phyloP scores from a whole-genome alignment of 306 rosid species.

The Fragaria nilgerrensis region DNA sequence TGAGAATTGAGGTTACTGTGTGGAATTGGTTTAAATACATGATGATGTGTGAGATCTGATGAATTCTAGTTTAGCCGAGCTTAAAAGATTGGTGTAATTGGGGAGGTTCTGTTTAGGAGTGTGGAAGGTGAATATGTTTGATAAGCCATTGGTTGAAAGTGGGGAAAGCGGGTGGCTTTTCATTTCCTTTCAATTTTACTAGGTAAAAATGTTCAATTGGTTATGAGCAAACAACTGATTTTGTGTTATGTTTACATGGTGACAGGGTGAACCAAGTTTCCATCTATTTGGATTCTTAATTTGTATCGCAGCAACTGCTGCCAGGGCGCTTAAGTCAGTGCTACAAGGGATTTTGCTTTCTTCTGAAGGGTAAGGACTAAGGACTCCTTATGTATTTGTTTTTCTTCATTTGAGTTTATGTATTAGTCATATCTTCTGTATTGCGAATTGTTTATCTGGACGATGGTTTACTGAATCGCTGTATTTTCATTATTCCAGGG shows the following conservation, averaged over 20 bases:
- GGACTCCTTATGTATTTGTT: background rate
- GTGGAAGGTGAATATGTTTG: background rate
- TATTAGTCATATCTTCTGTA: background rate
- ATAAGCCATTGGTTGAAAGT: background rate
- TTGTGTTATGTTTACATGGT: constrained; percentile 23
- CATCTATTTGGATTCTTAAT: constrained; percentile 94
- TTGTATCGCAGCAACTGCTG: constrained; percentile 94
- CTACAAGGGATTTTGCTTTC: constrained; percentile 96
- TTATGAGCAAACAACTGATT: background rate
- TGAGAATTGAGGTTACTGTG: background rate
- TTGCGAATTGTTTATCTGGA: background rate
- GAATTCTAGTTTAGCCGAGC: background rate
- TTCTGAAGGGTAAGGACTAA: constrained; percentile 79
- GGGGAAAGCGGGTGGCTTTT: constrained; percentile 6
- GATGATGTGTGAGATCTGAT: background rate
- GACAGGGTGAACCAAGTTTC: constrained; percentile 98
- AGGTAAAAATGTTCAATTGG: background rate
- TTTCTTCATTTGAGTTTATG: background rate
- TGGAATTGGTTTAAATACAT: background rate
- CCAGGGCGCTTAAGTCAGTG: constrained; percentile 93
- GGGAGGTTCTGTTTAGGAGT: background rate
- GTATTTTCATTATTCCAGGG: constrained; percentile 51
- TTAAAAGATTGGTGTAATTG: background rate
- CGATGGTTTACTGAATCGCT: constrained; percentile 29
- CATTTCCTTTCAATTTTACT: background rate